Evolutionary conservation across 257 asterid genomes (phyloP).

Genomic region (Capsicum chinense): DNA sequence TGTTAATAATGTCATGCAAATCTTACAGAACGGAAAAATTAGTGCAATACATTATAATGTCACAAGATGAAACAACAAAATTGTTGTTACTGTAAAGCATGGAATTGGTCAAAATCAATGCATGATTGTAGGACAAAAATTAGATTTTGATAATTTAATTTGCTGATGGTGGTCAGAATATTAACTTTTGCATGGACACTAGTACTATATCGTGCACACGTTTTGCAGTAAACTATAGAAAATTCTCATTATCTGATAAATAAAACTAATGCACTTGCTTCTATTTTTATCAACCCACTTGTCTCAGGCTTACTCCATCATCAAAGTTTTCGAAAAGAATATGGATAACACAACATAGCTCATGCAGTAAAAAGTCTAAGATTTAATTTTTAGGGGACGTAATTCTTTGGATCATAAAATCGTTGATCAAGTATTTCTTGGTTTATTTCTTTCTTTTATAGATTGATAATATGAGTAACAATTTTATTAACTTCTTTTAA

Average conservation of each 20-base stretch:
- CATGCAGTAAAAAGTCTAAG: too few relatives aligned
- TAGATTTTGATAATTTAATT: neutral
- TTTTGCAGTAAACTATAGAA: neutral
- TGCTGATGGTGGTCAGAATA: neutral
- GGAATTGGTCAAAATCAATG: neutral
- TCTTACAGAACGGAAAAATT: too few relatives aligned
- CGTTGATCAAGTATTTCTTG: too few relatives aligned
- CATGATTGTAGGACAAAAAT: neutral
- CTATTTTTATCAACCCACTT: neutral
- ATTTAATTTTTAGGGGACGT: too few relatives aligned
- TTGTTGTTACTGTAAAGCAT: neutral
- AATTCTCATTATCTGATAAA: neutral
- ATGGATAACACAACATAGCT: too few relatives aligned
- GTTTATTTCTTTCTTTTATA: too few relatives aligned
- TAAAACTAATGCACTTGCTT: neutral
- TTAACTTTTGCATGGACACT: neutral
- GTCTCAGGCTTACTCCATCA: too few relatives aligned
- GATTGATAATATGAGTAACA: too few relatives aligned
- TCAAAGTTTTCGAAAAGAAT: too few relatives aligned
- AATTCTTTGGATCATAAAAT: too few relatives aligned
- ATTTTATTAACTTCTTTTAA: neutral
- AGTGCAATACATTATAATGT: too few relatives aligned
- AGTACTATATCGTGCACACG: neutral
- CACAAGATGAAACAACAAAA: neutral
- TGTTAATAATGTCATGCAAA: too few relatives aligned